Conservation (phyloP, 352 stramenopile species). For the Pythium inflatum region DNA sequence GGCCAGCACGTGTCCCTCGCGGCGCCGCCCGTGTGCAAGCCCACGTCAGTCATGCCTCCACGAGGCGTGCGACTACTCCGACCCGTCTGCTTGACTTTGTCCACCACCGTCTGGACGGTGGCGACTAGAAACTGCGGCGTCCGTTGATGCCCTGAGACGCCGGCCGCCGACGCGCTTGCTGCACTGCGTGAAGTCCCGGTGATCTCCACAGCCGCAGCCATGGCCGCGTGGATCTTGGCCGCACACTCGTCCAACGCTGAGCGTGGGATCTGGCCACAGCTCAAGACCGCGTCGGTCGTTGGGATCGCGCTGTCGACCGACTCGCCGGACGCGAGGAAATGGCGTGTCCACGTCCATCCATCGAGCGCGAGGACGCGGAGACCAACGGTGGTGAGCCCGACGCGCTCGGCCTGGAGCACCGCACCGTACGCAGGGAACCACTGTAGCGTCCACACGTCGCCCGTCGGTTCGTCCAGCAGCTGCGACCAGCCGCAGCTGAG, state of each 20-base stretch:
- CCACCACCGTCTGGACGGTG: slow-evolving; percentile 29
- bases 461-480: not conserved
- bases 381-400: slow-evolving; percentile 27
- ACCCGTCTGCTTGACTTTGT: not conserved
- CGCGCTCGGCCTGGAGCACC: slow-evolving; percentile 40
- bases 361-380: slow-evolving; percentile 49
- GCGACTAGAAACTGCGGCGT: slow-evolving; percentile 56
- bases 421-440: slow-evolving; percentile 62
- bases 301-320: slow-evolving; percentile 47
- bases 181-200: slow-evolving; percentile 42
- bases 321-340: slow-evolving; percentile 36
- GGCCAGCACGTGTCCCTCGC: slow-evolving; percentile 59
- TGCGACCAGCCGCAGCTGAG: slow-evolving; percentile 11
- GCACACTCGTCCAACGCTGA: slow-evolving; percentile 19
- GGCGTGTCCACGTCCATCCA: slow-evolving; percentile 42
- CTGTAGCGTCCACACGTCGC: slow-evolving; percentile 18
- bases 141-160: slow-evolving; percentile 42
- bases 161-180: slow-evolving; percentile 17
- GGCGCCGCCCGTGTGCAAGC: slow-evolving; percentile 48
- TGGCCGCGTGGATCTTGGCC: not conserved
- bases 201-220: slow-evolving; percentile 34
- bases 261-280: slow-evolving; percentile 41
- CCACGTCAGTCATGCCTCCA: slow-evolving; percentile 58
- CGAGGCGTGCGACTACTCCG: not conserved
- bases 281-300: slow-evolving; percentile 29